Conservation (phyloP, 176 grass and related monocot genomes). For the Guadua angustifolia region DNA sequence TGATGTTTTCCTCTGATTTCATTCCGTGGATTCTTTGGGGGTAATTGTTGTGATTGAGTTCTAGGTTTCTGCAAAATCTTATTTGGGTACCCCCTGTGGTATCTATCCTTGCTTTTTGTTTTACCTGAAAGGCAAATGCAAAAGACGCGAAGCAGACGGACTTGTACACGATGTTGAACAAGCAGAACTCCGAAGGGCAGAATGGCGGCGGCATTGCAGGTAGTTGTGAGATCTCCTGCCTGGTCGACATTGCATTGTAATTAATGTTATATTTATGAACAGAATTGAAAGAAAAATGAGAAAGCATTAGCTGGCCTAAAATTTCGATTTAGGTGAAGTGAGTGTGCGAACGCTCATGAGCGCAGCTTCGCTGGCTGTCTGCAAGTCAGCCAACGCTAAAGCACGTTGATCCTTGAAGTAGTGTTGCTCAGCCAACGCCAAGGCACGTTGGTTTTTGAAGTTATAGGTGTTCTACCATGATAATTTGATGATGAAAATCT, state of each 20-base stretch:
- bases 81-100: conserved; percentile 13
- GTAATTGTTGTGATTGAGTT: neutral
- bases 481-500: neutral
- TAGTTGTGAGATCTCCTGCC: conserved; percentile 20
- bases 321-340: neutral
- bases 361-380: neutral
- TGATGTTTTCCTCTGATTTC: neutral
- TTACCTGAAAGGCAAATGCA: conserved; percentile 39
- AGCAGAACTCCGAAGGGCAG: conserved; percentile 52
- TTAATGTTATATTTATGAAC: neutral
- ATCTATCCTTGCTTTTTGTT: neutral
- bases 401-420: neutral
- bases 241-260: neutral
- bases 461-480: neutral
- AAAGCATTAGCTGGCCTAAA: neutral
- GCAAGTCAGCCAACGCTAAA: neutral
- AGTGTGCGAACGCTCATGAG: neutral
- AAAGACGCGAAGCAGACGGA: conserved; percentile 49
- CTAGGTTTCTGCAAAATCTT: neutral
- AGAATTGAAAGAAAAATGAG: neutral
- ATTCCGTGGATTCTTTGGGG: neutral
- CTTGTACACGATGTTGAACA: conserved; percentile 56
- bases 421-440: neutral
- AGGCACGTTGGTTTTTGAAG: neutral
- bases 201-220: conserved; percentile 42